Evolutionary conservation across 176 grass and related monocot genomes (phyloP).

Genomic region (Urochloa ruziziensis): DNA sequence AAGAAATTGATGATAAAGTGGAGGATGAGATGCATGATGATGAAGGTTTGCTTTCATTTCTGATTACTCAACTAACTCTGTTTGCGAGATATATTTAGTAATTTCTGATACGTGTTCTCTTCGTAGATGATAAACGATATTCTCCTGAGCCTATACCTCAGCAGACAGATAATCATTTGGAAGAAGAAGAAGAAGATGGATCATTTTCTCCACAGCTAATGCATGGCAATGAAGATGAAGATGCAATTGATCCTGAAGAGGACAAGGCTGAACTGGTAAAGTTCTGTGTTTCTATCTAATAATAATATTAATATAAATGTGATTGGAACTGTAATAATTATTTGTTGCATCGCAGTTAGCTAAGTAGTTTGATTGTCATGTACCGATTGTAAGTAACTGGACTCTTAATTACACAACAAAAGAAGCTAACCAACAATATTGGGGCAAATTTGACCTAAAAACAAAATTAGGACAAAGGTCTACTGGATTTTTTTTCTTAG

Average conservation of each 20-base stretch:
- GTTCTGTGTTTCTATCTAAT: not conserved
- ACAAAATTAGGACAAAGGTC: not conserved
- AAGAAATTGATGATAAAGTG: constrained; percentile 43
- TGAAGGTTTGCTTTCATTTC: constrained; percentile 59
- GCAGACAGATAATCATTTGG: constrained; percentile 48
- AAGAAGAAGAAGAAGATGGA: constrained; percentile 73
- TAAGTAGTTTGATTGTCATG: constrained; percentile 4
- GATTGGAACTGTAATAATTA: not conserved
- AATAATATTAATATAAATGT: not conserved
- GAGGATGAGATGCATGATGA: constrained; percentile 46
- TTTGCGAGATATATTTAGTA: constrained; percentile 7
- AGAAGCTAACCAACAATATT: not conserved
- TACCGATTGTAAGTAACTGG: not conserved
- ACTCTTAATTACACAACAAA: not conserved
- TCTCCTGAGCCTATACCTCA: constrained; percentile 70
- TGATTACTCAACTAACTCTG: constrained; percentile 11
- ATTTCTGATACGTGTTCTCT: constrained; percentile 35
- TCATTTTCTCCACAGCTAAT: constrained; percentile 92
- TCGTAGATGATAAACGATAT: constrained; percentile 61
- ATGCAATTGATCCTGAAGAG: constrained; percentile 95
- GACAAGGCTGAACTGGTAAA: constrained; percentile 89
- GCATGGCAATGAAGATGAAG: constrained; percentile 86
- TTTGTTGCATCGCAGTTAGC: constrained; percentile 3
- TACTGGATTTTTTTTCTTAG: not conserved
- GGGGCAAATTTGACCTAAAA: too few relatives aligned